Evolutionary conservation across 306 rosid species (phyloP), one percentile per base, ranked within the genome.

Genomic region (Hippophae tibetana): DNA sequence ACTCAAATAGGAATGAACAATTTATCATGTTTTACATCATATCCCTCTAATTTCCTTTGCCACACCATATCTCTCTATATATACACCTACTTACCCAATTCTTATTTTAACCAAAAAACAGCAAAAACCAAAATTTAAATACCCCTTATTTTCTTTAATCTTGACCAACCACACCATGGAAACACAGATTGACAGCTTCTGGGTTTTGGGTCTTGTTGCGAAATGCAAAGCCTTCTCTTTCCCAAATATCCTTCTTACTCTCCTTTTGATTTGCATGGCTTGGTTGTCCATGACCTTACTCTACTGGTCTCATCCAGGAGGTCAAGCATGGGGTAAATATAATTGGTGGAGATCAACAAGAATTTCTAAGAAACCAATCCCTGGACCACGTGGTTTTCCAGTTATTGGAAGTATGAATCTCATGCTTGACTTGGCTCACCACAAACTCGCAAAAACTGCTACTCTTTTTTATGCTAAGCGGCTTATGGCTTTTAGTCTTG

Each of bases 401-500:
- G 5, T 93, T 0, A 50, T 80, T 3, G 99, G 99, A 3, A 93
- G 95, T 78, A 88, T 93, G 88, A 27, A 2, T 43, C 79, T 93
- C 7, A 84, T 93, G 99, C 14, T 58, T 0, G 69, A 74, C 0
- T 72, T 86, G 0, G 86, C 99, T 2, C 97, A 93, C 85, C 94
- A 69, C 49, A 70, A 74, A 13, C 75, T 88, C 10, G 73, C 82
- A 0, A 79, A 86, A 1, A 65, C 78, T 2, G 95, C 97, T 1
- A 26, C 12, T 5, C 69, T 86, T 54, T 71, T 78, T 61, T 9
- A 13, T 2, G 99, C 97, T 38, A 84, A 56, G 2, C 69, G 99
- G 3, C 95, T 93, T 56, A 93, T 93, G 99, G 99, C 97, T 4
- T 83, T 93, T 60, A 82, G 90, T 62, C 86, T 93, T 0, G 97